Conservation (phyloP, 306 rosid species). For the Lablab purpureus region DNA sequence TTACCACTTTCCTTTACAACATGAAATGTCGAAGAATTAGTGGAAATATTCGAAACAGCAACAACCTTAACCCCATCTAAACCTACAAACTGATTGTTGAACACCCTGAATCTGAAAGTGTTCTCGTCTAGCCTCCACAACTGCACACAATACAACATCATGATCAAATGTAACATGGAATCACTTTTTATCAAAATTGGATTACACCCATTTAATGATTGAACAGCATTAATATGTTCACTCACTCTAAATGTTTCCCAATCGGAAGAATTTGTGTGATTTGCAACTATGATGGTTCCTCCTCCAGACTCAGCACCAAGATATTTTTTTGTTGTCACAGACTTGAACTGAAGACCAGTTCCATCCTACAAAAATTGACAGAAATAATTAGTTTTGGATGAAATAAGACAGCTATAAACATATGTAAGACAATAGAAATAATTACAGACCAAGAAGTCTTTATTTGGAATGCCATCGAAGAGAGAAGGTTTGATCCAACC, state of each 20-base stretch:
- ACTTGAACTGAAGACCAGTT: constrained; percentile 68
- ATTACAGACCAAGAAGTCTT: constrained; percentile 62
- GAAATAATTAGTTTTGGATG: neutral
- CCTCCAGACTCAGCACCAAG: constrained; percentile 73
- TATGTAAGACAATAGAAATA: neutral
- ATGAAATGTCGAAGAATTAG: constrained; percentile 50
- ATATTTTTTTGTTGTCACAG: constrained; percentile 65
- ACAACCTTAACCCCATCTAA: constrained; percentile 57
- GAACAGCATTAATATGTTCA: neutral
- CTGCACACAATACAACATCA: constrained; percentile 41
- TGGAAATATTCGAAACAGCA: constrained; percentile 55
- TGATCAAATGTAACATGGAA: neutral
- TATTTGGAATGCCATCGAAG: constrained; percentile 79
- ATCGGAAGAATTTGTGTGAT: constrained; percentile 64
- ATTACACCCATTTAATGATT: neutral
- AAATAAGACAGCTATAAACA: neutral
- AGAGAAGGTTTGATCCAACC: constrained; percentile 94
- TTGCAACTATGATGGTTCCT: constrained; percentile 76
- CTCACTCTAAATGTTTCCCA: constrained; percentile 80
- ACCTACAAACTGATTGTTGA: constrained; percentile 70
- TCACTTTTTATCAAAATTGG: neutral
- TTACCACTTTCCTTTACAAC: constrained; percentile 55
- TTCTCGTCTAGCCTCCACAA: constrained; percentile 75
- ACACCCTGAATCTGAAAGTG: constrained; percentile 67
- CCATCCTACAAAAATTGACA: constrained; percentile 62